These are phyloP conservation scores for Orbilia ellipsospora DNA, from an alignment of 2,329 filamentous ascomycete species.

Conservation along the genomic window DNA sequence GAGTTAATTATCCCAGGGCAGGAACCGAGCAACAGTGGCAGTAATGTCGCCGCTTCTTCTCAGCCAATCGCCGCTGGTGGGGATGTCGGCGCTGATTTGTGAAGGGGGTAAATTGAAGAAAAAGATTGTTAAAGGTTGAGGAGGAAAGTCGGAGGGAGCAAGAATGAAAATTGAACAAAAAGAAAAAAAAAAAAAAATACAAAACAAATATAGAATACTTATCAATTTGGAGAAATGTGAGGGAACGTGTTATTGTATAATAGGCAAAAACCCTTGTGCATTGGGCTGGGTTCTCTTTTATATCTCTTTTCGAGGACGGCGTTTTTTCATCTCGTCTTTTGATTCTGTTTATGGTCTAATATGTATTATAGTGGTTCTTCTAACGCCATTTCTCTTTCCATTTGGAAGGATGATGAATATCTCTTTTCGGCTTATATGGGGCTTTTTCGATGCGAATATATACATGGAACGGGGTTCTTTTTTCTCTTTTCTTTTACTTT, in stretches of 20 bases:
- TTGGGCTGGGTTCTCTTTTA: conserved; percentile 39
- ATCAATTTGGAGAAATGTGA: conserved; percentile 3
- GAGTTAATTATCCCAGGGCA: conserved; percentile 76
- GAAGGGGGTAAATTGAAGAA: background rate
- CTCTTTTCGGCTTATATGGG: conserved; percentile 11
- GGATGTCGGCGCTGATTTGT: conserved; percentile 27
- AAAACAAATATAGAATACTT: conserved; percentile 12
- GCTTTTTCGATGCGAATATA: conserved; percentile 16
- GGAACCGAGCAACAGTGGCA: conserved; percentile 39
- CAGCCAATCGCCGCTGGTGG: conserved; percentile 43
- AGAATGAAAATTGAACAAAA: conserved; percentile 10
- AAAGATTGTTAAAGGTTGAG: conserved; percentile 3
- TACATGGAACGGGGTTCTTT: conserved; percentile 23
- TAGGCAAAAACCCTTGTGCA: conserved; percentile 45
- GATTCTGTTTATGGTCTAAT: conserved; percentile 17
- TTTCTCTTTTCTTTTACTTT: background rate
- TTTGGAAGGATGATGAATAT: conserved; percentile 17
- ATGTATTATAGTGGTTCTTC: conserved; percentile 47
- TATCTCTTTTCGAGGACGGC: conserved; percentile 43
- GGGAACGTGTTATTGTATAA: conserved; percentile 46
- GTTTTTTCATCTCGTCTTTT: conserved; percentile 27
- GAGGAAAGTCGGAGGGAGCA: background rate
- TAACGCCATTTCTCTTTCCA: conserved; percentile 33
- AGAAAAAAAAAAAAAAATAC: conserved; percentile 5
- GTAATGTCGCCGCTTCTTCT: conserved; percentile 27